These are phyloP conservation scores for Talaromyces ruber DNA, from an alignment of 495 filamentous ascomycete genomes.

Conservation along the genomic window DNA sequence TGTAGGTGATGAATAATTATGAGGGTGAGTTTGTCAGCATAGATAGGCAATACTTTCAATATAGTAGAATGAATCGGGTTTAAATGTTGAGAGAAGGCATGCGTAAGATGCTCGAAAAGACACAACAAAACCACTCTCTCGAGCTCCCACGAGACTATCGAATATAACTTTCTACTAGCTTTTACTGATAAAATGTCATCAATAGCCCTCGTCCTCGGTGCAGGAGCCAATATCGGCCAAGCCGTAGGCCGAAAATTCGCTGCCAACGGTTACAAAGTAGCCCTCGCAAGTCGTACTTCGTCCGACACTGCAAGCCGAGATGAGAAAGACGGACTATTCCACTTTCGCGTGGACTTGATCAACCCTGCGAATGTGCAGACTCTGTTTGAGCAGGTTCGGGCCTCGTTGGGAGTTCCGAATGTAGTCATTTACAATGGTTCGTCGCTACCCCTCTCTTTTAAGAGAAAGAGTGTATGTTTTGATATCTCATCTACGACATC, in stretches of 20 bases:
- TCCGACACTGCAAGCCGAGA: not conserved
- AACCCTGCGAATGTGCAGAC: not conserved
- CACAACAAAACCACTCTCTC: too few species aligned
- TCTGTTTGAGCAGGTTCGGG: not conserved
- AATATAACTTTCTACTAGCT: too few species aligned
- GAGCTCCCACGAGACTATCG: too few species aligned
- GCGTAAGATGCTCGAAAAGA: too few species aligned
- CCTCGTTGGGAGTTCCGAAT: not conserved
- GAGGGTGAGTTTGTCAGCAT: too few species aligned
- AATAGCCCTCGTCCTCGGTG: not conserved
- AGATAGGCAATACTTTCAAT: too few species aligned
- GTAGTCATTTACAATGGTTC: constrained; percentile 3
- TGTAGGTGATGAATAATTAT: not conserved
- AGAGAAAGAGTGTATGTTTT: not conserved
- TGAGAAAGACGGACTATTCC: not conserved
- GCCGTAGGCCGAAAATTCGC: not conserved
- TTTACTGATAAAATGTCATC: not conserved
- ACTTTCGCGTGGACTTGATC: not conserved
- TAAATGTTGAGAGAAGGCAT: too few species aligned
- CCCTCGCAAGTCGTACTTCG: not conserved
- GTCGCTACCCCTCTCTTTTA: not conserved
- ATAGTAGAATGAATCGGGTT: too few species aligned
- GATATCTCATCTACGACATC: not conserved
- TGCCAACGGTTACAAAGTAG: not conserved
- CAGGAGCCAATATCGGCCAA: not conserved